Conservation (phyloP, 208 protist genomes). For the Trypanosomatidae sp. region DNA sequence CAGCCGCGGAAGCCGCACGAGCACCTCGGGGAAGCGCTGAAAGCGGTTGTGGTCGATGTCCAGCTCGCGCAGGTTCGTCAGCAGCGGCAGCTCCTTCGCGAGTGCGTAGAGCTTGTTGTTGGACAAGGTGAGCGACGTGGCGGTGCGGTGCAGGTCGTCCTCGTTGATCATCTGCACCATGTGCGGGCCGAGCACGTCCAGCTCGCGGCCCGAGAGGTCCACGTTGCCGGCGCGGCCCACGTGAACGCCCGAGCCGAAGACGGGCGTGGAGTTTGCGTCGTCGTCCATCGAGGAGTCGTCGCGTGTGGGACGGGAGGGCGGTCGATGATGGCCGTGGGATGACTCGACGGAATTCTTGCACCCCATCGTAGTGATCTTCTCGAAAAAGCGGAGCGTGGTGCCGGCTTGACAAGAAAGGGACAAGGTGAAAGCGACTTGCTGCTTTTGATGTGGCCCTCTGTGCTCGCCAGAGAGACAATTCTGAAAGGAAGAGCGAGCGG, state of each 20-base stretch:
- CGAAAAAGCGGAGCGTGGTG: too few species aligned
- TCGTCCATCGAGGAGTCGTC: conserved; percentile 19
- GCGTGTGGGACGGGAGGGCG: too few species aligned
- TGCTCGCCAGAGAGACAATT: too few species aligned
- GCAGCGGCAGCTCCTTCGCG: conserved; percentile 67
- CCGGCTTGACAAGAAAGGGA: too few species aligned
- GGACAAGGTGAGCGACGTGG: conserved; percentile 64
- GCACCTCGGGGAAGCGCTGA: conserved; percentile 62
- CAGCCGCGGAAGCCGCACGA: conserved; percentile 57
- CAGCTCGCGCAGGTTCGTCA: conserved; percentile 71
- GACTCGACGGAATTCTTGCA: conserved; percentile 25
- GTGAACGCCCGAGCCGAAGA: conserved; percentile 82
- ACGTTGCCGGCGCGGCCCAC: conserved; percentile 83
- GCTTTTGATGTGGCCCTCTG: too few species aligned
- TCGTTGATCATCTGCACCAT: conserved; percentile 69
- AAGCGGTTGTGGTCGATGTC: conserved; percentile 82
- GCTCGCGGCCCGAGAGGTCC: conserved; percentile 65
- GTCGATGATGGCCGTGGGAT: background rate
- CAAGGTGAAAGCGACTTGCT: too few species aligned
- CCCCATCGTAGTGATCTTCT: conserved; percentile 22
- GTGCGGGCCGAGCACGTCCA: conserved; percentile 54
- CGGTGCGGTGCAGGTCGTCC: conserved; percentile 66
- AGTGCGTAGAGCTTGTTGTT: conserved; percentile 82
- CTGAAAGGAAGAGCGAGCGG: too few species aligned
- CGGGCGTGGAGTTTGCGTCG: conserved; percentile 8